Evolutionary conservation across 495 filamentous ascomycete species (phyloP), one percentile per base, ranked within the genome.

Genomic region (Cercophora scortea): DNA sequence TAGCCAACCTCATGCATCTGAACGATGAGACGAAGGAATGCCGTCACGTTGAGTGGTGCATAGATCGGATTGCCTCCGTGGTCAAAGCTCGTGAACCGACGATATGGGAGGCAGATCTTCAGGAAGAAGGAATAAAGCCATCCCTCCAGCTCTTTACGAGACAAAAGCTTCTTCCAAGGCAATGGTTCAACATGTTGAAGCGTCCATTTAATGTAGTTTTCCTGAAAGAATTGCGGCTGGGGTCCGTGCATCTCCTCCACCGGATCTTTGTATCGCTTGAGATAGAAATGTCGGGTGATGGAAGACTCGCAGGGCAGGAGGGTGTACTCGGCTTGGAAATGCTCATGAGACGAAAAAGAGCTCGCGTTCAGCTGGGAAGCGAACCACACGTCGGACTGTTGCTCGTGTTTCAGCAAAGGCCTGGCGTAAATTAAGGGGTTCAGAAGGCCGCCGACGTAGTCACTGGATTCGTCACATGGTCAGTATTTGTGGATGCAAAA

Each of bases 401-500:
- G 52, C 43, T 54, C 50, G 44, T 51, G 45, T 12, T 49, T 55
- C 13, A 68, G 57, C 2, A 73, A 33, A 18, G 63, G 68, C n/a
- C 61, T 39, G 8, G 54, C 65, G 39, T 71, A 71, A 16, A 72
- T 43, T 16, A 61, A 59, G 1, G 55, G 57, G 8, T 56, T 55
- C 32, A 72, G 19, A 11, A 61, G 58, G 5, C 69, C 69, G 15
- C 70, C 69, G 34, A 66, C 42, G 50, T 68, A 73, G 42, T 73
- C 70, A 38, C 42, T 25, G 25, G 5, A 5, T 2, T 2, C 25
- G 5, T 25, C 25, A 25, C 2, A 5, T 25, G 25, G 25, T 25
- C 5, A 25, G 25, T 25, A 25, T 25, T 2, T 25, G 25, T 25
- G 2, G 2, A 25, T 25, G 5, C 2, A 25, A 2, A 25, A 25